Base-by-base conservation (phyloP, 2,329 filamentous ascomycete genomes). In the Colletotrichum filicis region DNA sequence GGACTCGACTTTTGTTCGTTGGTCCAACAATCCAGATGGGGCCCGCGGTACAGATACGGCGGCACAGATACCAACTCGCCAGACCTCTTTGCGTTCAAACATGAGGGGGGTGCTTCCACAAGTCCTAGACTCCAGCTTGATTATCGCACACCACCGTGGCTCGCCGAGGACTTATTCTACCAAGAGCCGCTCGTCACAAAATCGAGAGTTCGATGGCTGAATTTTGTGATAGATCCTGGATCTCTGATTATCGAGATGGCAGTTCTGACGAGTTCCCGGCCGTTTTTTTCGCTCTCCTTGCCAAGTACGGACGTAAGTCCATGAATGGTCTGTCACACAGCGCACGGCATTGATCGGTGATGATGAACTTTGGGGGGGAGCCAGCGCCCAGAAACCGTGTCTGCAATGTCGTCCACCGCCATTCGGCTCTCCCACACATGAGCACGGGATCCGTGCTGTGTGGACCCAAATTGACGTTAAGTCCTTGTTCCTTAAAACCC, bases 181-280 rank as follows among this genome's bases (percentile, higher is more conserved):
- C 53, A 28, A 24, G 22, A 52, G 64, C 53, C 26, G 26, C 28
- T 68, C 37, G 37, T 68, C 64, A 63, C 22, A 62, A 30, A n/a
- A 32, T 52, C 22, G 24, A 58, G 52, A 22, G 9, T 26, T 49
- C 69, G 69, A 68, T 68, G 64, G 52, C 69, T 37, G 22, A 22
- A 32, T 11, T 68, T 68, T 68, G 65, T 68, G 59, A 68, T 19
- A 69, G 42, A 69, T 63, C 57, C 59, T 55, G 53, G 53, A 73
- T 64, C 59, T 63, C 22, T 68, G 37, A n/a, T 69, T 59, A 69
- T 69, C 59, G 59, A 64, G 59, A 69, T 69, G 55, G n/a, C 32
- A 32, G 37, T n/a, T 22, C 26, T 28, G 26, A 24, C 4, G 14
- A 24, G 53, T 32, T 26, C 30, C n/a, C 19, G 14, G 35, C 22